A percentile compares a stretch with the other conserved stretches of the same genome.
phyloP scores from a whole-genome alignment of 75 land plant genomes.

The Pseudotsuga menziesii region DNA sequence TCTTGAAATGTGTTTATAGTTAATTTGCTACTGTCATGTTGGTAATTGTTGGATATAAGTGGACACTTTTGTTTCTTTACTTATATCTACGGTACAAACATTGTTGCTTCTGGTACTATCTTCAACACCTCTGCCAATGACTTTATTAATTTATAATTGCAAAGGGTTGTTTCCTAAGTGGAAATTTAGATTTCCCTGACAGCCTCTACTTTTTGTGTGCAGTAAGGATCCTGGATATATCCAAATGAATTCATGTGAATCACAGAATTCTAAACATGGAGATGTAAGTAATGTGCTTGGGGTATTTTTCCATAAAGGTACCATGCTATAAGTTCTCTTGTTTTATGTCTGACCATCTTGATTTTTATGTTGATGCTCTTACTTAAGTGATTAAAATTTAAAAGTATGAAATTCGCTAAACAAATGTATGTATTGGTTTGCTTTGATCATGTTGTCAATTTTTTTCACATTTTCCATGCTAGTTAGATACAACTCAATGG shows the following conservation, averaged over 20 bases:
- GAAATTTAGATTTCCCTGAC: not conserved
- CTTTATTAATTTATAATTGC: not conserved
- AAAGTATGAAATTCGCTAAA: no score
- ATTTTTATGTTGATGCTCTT: no score
- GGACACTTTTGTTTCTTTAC: not conserved
- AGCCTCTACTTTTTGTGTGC: constrained; percentile 17
- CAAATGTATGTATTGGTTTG: no score
- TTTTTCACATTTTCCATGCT: no score
- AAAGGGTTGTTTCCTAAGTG: not conserved
- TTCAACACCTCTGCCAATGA: not conserved
- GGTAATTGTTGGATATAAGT: not conserved
- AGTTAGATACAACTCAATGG: no score
- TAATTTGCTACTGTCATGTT: no score
- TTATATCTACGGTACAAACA: not conserved
- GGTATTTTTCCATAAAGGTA: not conserved
- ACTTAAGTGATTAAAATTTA: no score
- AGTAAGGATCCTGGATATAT: constrained; percentile 87
- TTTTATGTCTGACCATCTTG: not conserved
- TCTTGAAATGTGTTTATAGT: no score
- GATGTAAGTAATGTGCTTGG: constrained; percentile 27
- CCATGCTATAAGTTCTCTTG: constrained; percentile 2
- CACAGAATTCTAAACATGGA: constrained; percentile 12
- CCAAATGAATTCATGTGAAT: constrained; percentile 15
- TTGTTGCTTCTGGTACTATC: not conserved
- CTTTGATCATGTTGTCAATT: no score